Evolutionary conservation across 2,329 filamentous ascomycete species (phyloP).

Genomic region (Aspergillus chevalieri): DNA sequence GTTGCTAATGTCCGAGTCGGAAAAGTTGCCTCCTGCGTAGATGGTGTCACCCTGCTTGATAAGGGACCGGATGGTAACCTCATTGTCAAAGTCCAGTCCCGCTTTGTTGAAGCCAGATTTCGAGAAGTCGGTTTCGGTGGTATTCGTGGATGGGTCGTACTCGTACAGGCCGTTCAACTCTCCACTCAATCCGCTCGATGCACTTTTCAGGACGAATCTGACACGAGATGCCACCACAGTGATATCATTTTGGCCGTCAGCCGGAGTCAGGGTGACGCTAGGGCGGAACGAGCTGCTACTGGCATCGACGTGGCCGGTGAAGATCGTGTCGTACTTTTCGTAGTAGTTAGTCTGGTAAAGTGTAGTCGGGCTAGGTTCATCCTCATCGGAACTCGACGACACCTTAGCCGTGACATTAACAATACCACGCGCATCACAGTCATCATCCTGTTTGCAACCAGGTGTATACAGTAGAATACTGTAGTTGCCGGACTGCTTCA

Average conservation of each 20-base stretch:
- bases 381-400: conserved; percentile 42
- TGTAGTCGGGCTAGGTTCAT: conserved; percentile 50
- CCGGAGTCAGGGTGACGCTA: conserved; percentile 68
- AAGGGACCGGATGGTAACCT: conserved; percentile 67
- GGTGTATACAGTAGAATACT: conserved; percentile 87
- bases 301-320: conserved; percentile 76
- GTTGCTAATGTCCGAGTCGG: conserved; percentile 61
- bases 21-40: conserved; percentile 82
- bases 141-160: conserved; percentile 61
- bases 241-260: conserved; percentile 54
- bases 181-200: conserved; percentile 62
- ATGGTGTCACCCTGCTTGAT: conserved; percentile 57
- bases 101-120: conserved; percentile 71
- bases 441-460: conserved; percentile 73
- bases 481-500: conserved; percentile 86
- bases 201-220: conserved; percentile 58
- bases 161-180: conserved; percentile 88
- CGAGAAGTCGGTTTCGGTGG: conserved; percentile 57
- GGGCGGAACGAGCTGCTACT: conserved; percentile 68
- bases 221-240: conserved; percentile 87
- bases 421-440: conserved; percentile 68
- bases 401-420: conserved; percentile 75
- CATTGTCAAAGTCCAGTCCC: conserved; percentile 60
- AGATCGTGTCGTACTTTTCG: conserved; percentile 94
- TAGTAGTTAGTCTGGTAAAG: conserved; percentile 90